Conservation (phyloP, 108 stramenopile genomes). For the Nitzschia sp. region DNA sequence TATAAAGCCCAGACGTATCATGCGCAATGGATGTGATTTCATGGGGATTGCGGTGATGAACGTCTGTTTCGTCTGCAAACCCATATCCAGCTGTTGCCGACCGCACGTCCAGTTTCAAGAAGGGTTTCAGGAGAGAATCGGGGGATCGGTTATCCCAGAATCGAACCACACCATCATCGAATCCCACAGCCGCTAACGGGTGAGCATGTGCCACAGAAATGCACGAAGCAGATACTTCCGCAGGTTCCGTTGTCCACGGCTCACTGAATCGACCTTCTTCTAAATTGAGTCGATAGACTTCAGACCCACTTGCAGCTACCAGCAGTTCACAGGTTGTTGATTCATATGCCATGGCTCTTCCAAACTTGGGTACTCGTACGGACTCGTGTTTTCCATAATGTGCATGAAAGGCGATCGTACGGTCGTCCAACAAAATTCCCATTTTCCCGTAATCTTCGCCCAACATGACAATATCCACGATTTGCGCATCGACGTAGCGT, state of each 20-base stretch:
- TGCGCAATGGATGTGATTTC: constrained; percentile 89
- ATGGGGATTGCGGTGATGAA: constrained; percentile 26
- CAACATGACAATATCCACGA: constrained; percentile 86
- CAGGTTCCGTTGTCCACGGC: constrained; percentile 65
- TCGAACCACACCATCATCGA: constrained; percentile 87
- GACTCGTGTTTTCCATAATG: constrained; percentile 94
- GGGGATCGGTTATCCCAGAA: constrained; percentile 92
- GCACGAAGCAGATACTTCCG: constrained; percentile 49
- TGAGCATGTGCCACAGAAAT: constrained; percentile 72
- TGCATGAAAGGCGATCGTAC: constrained; percentile 96
- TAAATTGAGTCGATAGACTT: constrained; percentile 93
- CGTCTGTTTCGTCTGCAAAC: constrained; percentile 57
- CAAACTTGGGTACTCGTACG: constrained; percentile 94
- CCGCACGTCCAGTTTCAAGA: constrained; percentile 79
- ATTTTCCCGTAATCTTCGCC: constrained; percentile 95
- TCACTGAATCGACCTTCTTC: constrained; percentile 95
- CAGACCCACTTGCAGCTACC: constrained; percentile 77
- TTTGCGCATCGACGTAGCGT: constrained; percentile 91
- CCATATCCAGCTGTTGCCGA: constrained; percentile 69
- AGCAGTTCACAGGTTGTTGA: constrained; percentile 87
- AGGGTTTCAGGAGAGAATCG: constrained; percentile 65
- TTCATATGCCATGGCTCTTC: constrained; percentile 94
- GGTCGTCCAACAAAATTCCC: constrained; percentile 89
- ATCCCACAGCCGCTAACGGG: constrained; percentile 79
- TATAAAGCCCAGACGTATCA: constrained; percentile 82